Evolutionary conservation across 257 asterid species (phyloP), one percentile per base, ranked within the genome.

Genomic region (Solanum acaule): DNA sequence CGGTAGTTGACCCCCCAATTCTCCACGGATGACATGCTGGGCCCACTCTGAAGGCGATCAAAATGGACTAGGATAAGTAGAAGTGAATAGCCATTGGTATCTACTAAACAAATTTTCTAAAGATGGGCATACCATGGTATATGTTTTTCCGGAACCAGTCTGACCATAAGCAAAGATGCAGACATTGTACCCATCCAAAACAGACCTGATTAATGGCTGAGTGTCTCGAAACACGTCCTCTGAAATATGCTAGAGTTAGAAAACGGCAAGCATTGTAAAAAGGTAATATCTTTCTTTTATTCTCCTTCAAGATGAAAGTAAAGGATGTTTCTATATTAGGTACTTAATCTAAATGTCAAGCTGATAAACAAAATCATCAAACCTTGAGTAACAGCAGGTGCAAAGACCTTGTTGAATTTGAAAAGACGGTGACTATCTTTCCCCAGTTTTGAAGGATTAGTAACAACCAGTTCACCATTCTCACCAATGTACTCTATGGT

Each of bases 141-240:
- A 96, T 87, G 99, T 96, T 92, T 96, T 96, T 77, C 99, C 99
- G 0, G 99, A 96, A 78, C 99, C 99, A 84, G 98, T 96, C 92
- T 96, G 99, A 42, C 99, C 99, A 89, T 96, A 96, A 78, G 99
- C 99, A 92, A 96, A 95, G 87, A 96, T 96, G 94, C 99, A 96
- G 63, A 95, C 98, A 87, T 95, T 96, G 90, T 93, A 96, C 49
- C 99, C 99, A 88, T 96, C 99, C 87, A 96, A 98, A 83, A 95
- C 99, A 65, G 99, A 96, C 89, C 99, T 92, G 87, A 96, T 93
- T 91, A 96, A 91, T 42, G 98, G 98, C 88, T 93, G 98, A 59
- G 98, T 96, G 90, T 96, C 99, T 59, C 88, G 93, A 90, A 93
- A 96, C 73, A 96, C 99, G 79, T 95, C 98, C 98, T 95, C 99